Evolutionary conservation across 1,139 yeast species (phyloP).

Genomic region (Insectozyma bohioensis): DNA sequence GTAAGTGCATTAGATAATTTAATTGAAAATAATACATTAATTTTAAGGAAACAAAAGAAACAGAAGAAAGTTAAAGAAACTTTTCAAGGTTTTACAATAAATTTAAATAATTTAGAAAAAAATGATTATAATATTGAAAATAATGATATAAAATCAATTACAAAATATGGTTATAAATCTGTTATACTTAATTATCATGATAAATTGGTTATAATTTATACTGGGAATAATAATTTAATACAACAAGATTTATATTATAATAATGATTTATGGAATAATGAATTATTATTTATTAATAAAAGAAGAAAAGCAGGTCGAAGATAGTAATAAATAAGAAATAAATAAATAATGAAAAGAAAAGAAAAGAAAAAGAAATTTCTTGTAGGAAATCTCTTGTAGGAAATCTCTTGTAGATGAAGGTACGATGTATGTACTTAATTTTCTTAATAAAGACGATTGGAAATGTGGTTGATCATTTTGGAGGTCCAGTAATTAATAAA

Average conservation of each 20-base stretch:
- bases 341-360: no score
- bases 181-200: conserved; percentile 75
- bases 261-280: conserved; percentile 24
- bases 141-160: conserved; percentile 3
- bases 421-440: no score
- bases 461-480: no score
- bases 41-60: not conserved
- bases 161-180: conserved; percentile 73
- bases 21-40: not conserved
- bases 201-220: conserved; percentile 64
- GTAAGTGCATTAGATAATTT: not conserved
- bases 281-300: conserved; percentile 50
- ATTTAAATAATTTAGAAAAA: conserved; percentile 59
- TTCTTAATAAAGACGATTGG: no score
- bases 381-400: no score
- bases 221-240: conserved; percentile 58
- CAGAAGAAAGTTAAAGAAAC: not conserved
- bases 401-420: no score
- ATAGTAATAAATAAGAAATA: no score
- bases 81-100: conserved; percentile 84
- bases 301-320: no score
- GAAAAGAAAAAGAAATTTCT: no score
- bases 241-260: conserved; percentile 43
- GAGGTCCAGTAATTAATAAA: no score
- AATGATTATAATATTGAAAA: conserved; percentile 59